A percentile compares a stretch with the other conserved stretches of the same genome.
These are phyloP conservation scores for Tricholoma flavovirens DNA, from an alignment of 768 basidiomycete species.

Conservation along the genomic window DNA sequence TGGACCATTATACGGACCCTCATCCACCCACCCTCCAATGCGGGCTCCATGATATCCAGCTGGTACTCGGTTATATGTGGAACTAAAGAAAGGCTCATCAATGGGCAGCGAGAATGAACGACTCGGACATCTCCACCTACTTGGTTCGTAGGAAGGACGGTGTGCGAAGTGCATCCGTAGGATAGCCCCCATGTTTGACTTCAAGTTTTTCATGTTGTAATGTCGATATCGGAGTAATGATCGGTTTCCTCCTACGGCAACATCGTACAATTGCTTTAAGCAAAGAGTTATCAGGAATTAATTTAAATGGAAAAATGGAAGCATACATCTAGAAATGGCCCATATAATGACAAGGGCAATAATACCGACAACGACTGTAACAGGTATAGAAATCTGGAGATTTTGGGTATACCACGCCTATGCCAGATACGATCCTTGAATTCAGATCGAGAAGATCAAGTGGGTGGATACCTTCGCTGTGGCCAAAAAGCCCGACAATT, in stretches of 20 bases:
- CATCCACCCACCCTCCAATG: slow-evolving; percentile 36
- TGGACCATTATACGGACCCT: slow-evolving; percentile 13
- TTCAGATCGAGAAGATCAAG: slow-evolving; percentile 7
- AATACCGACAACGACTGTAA: slow-evolving; percentile 66
- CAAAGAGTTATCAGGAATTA: neutral
- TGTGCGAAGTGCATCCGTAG: slow-evolving; percentile 11
- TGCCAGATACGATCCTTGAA: slow-evolving; percentile 1
- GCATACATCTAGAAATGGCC: slow-evolving; percentile 39
- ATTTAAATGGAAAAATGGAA: neutral
- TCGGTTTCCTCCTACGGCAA: slow-evolving; percentile 20
- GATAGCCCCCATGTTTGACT: slow-evolving; percentile 16
- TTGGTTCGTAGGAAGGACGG: slow-evolving; percentile 10
- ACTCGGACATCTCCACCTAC: slow-evolving; percentile 20
- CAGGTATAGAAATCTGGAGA: slow-evolving; percentile 73
- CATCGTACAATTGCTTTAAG: slow-evolving; percentile 30
- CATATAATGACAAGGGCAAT: slow-evolving; percentile 54
- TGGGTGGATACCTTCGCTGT: slow-evolving; percentile 48
- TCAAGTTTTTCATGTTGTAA: slow-evolving; percentile 14
- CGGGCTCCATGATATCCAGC: slow-evolving; percentile 19
- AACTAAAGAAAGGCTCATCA: slow-evolving; percentile 16
- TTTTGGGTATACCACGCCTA: slow-evolving; percentile 75
- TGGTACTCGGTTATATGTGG: slow-evolving; percentile 25
- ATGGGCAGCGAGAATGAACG: neutral
- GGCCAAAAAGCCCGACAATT: slow-evolving; percentile 50
- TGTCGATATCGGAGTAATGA: slow-evolving; percentile 3